phyloP scores from a whole-genome alignment of 2,329 filamentous ascomycete species.

The Neopestalotiopsis rosae region DNA sequence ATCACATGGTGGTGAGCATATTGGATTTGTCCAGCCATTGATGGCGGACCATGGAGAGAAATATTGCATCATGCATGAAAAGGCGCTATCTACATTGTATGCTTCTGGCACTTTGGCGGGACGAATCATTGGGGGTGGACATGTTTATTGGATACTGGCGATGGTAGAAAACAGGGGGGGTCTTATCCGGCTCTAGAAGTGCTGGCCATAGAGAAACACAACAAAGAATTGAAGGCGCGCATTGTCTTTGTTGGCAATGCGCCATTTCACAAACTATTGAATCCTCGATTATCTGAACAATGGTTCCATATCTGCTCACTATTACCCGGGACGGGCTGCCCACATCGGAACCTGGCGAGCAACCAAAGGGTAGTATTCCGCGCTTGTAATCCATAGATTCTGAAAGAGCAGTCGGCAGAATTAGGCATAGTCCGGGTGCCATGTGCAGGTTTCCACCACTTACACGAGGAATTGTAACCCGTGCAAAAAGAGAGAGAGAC shows the following conservation, averaged over 20 bases:
- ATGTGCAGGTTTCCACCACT: background rate
- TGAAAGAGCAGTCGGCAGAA: background rate
- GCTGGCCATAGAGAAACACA: background rate
- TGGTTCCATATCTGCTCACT: background rate
- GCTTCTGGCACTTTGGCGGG: background rate
- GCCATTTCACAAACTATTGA: background rate
- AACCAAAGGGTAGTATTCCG: too few species aligned
- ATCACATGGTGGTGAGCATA: background rate
- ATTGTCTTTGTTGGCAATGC: background rate
- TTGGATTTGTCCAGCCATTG: conserved; percentile 2
- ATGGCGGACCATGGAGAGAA: background rate
- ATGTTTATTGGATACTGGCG: background rate
- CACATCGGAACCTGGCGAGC: background rate
- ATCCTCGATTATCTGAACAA: background rate
- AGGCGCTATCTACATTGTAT: background rate
- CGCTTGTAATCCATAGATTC: background rate
- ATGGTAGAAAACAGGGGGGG: background rate
- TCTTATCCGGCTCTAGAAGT: background rate
- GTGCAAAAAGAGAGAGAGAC: background rate
- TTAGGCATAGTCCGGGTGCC: background rate
- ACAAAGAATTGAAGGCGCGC: background rate
- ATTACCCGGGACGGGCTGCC: background rate
- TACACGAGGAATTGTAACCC: background rate
- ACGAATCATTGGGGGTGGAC: background rate
- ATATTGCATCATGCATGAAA: conserved; percentile 2